phyloP scores from a whole-genome alignment of 768 basidiomycete species.

The Hygrophorus pudorinus region DNA sequence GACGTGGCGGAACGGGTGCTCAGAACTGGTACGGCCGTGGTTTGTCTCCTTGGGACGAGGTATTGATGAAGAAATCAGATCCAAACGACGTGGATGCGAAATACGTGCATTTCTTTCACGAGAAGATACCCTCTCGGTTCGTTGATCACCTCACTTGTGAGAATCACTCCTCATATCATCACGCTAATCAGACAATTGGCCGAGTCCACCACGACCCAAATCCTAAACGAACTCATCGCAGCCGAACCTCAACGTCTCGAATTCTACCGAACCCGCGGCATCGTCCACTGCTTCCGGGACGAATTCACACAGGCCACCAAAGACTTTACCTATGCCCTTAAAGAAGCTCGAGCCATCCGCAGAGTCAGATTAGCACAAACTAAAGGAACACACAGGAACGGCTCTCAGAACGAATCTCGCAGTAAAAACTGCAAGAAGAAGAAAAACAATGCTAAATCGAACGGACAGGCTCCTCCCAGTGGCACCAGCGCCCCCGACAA shows the following conservation, averaged over 20 bases:
- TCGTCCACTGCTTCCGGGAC: constrained; percentile 83
- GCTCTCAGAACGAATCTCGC: constrained; percentile 21
- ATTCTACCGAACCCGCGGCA: constrained; percentile 82
- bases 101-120: constrained; percentile 92
- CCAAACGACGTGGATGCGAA: constrained; percentile 68
- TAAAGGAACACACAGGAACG: no score
- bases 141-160: constrained; percentile 14
- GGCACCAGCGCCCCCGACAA: constrained; percentile 50
- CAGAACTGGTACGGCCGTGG: constrained; percentile 36
- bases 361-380: constrained; percentile 51
- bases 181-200: constrained; percentile 59
- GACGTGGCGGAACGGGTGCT: constrained; percentile 86
- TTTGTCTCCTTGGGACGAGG: not conserved
- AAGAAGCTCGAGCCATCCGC: constrained; percentile 63
- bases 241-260: constrained; percentile 68
- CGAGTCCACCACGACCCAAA: constrained; percentile 69
- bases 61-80: constrained; percentile 32
- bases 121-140: constrained; percentile 88
- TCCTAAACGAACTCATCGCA: constrained; percentile 72
- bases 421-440: constrained; percentile 44
- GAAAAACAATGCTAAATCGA: constrained; percentile 29
- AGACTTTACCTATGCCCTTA: constrained; percentile 75
- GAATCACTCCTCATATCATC: not conserved
- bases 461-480: constrained; percentile 59
- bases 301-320: constrained; percentile 65